Percentiles rank a stretch among this genome's conserved stretches.
These are phyloP conservation scores for Medicago ruthenica DNA, from an alignment of 306 rosid genomes.

Conservation along the genomic window DNA sequence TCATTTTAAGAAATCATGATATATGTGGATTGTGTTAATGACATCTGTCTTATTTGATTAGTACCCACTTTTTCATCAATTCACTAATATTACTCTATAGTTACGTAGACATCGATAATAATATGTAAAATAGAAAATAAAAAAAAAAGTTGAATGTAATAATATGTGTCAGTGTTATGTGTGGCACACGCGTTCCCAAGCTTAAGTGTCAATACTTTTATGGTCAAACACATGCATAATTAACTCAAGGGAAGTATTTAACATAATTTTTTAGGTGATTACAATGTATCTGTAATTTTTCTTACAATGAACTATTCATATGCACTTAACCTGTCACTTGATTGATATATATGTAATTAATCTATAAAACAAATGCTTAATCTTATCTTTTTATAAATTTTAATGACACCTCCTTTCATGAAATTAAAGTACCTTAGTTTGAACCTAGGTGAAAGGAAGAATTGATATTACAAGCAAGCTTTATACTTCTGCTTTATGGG, in stretches of 20 bases:
- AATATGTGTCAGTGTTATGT: too few species aligned
- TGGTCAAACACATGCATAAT: neutral
- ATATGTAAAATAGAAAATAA: too few species aligned
- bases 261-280: neutral
- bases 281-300: neutral
- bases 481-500: conserved; percentile 2
- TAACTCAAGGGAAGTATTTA: neutral
- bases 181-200: too few species aligned
- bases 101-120: neutral
- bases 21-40: conserved; percentile 22
- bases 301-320: neutral
- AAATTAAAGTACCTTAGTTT: conserved; percentile 24
- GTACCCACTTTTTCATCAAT: neutral
- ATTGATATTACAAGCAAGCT: conserved; percentile 30
- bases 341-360: conserved; percentile 12
- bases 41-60: conserved; percentile 39
- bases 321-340: conserved; percentile 12
- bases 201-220: too few species aligned
- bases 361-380: conserved; percentile 24
- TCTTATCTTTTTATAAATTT: conserved; percentile 17
- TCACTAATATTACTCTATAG: neutral
- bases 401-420: neutral
- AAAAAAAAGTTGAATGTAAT: too few species aligned
- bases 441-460: neutral
- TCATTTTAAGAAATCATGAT: conserved; percentile 36